Percentiles rank a stretch among this genome's conserved stretches.
Evolutionary conservation across 164 flowering plant species (phyloP).

Genomic region (Kalanchoe fedtschenkoi): DNA sequence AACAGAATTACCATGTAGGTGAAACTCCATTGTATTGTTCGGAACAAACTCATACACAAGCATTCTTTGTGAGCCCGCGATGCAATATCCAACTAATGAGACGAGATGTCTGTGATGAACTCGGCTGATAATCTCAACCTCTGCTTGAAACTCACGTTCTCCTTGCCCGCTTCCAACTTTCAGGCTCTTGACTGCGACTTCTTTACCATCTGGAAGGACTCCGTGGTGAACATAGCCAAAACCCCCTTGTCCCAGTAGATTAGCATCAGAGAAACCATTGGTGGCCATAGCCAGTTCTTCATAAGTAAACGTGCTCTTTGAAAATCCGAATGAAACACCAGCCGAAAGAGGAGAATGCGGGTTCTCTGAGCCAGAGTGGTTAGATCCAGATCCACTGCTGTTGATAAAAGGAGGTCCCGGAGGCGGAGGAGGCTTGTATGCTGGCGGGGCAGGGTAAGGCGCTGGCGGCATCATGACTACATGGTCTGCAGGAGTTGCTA

Average conservation of each 20-base stretch:
- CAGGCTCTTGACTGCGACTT: constrained; percentile 3
- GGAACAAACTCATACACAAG: constrained; percentile 6
- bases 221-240: constrained; percentile 2
- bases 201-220: neutral
- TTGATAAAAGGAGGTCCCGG: constrained; percentile 9
- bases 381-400: constrained; percentile 1
- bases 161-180: constrained; percentile 22
- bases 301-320: neutral
- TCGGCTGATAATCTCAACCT: constrained; percentile 21
- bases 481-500: neutral
- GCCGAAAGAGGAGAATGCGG: neutral
- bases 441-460: neutral
- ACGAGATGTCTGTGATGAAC: constrained; percentile 8
- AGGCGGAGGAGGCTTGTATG: constrained; percentile 10
- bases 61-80: constrained; percentile 1
- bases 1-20: neutral
- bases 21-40: constrained; percentile 6
- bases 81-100: constrained; percentile 5
- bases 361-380: neutral
- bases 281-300: constrained; percentile 1
- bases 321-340: neutral
- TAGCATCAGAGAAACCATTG: neutral
- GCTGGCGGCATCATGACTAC: neutral
- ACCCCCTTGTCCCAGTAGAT: constrained; percentile 6
- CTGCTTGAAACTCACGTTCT: constrained; percentile 94